Conservation (phyloP, 352 stramenopile genomes). For the Phytophthora parvispora region DNA sequence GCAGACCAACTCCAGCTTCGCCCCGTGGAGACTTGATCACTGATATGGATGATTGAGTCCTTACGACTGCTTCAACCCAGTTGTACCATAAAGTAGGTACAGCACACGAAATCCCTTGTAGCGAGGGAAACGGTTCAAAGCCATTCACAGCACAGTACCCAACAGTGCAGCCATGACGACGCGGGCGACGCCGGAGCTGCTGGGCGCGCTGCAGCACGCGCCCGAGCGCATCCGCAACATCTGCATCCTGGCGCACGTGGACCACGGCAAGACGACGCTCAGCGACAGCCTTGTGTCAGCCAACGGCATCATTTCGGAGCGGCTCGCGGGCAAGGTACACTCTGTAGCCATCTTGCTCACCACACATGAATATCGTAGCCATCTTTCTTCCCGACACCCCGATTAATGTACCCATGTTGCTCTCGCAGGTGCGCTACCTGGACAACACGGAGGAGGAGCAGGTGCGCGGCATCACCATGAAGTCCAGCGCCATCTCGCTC, state of each 20-base stretch:
- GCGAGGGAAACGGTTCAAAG: neutral
- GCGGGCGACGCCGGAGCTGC: constrained; percentile 60
- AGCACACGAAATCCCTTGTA: neutral
- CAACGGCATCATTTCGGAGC: constrained; percentile 98
- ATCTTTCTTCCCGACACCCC: neutral
- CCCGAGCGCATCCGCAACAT: constrained; percentile 94
- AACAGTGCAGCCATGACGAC: constrained; percentile 21
- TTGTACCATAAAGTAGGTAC: neutral
- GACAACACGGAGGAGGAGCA: constrained; percentile 97
- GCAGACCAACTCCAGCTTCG: too few relatives aligned
- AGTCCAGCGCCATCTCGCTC: constrained; percentile 96
- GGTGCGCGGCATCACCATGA: constrained; percentile 98
- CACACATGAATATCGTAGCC: constrained; percentile 4
- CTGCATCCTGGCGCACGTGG: constrained; percentile 96
- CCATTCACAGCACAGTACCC: neutral
- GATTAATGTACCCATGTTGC: constrained; percentile 2
- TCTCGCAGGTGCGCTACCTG: constrained; percentile 92
- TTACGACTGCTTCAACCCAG: too few relatives aligned
- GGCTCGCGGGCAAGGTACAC: constrained; percentile 93
- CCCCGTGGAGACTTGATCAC: too few relatives aligned
- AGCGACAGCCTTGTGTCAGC: constrained; percentile 97
- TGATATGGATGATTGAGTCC: too few relatives aligned
- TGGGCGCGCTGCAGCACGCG: constrained; percentile 73
- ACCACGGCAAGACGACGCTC: constrained; percentile 95
- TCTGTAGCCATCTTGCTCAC: constrained; percentile 6